Percentiles rank a stretch among this genome's conserved stretches.
Evolutionary conservation across 108 stramenopile genomes (phyloP).

Genomic region (Epithemia pelagica): DNA sequence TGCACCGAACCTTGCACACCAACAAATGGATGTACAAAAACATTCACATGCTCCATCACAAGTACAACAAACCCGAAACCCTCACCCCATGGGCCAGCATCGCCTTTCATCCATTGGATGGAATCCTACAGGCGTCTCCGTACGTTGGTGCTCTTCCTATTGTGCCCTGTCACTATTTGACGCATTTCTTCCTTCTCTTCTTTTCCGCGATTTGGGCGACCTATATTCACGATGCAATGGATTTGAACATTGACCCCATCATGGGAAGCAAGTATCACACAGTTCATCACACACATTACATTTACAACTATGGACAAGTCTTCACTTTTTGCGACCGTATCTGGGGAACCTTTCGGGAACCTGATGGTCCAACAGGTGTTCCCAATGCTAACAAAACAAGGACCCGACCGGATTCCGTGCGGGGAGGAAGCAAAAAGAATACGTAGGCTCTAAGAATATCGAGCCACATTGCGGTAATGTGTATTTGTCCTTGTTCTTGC

Average conservation of each 20-base stretch:
- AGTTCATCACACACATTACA: constrained; percentile 88
- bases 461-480: too few species aligned
- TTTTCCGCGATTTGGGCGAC: constrained; percentile 89
- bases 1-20: constrained; percentile 81
- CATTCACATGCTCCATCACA: constrained; percentile 71
- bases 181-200: constrained; percentile 71
- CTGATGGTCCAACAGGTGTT: constrained; percentile 54
- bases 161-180: constrained; percentile 83
- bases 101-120: constrained; percentile 87
- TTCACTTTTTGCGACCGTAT: constrained; percentile 84
- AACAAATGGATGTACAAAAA: constrained; percentile 87
- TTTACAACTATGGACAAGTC: constrained; percentile 88
- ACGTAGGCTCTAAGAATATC: too few species aligned
- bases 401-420: not conserved
- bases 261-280: constrained; percentile 88
- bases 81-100: constrained; percentile 86
- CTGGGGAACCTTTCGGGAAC: constrained; percentile 71
- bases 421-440: not conserved
- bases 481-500: too few species aligned
- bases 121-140: constrained; percentile 75
- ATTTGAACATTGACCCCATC: constrained; percentile 80
- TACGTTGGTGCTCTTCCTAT: constrained; percentile 61
- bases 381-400: not conserved
- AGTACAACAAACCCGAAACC: constrained; percentile 78
- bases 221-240: constrained; percentile 89